These are phyloP conservation scores for Lactifluus hygrophoroides DNA, from an alignment of 768 basidiomycete genomes.

Conservation along the genomic window DNA sequence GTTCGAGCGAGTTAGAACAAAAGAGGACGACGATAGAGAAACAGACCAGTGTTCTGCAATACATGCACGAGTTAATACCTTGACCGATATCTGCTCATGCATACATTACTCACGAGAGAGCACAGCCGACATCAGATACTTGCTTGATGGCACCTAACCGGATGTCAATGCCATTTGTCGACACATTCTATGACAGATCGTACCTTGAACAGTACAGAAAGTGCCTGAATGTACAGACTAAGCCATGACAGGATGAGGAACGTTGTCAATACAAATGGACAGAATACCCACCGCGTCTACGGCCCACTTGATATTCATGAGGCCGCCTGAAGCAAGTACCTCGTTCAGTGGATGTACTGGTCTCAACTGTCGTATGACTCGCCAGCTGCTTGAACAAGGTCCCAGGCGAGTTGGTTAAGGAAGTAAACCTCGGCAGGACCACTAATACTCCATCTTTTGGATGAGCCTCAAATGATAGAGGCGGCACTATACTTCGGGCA, in stretches of 20 bases:
- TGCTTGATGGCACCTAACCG: neutral
- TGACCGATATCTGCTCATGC: too few relatives aligned
- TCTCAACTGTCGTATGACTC: neutral
- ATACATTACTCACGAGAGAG: neutral
- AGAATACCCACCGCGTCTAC: constrained; percentile 24
- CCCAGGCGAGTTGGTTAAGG: constrained; percentile 22
- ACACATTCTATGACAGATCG: neutral
- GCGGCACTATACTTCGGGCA: neutral
- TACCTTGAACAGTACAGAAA: neutral
- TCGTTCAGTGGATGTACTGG: neutral
- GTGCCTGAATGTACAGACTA: neutral
- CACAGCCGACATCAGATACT: neutral
- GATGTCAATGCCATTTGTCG: neutral
- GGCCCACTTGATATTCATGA: constrained; percentile 32
- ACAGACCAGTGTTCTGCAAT: neutral
- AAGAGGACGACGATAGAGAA: neutral
- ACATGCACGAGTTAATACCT: neutral
- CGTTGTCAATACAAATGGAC: neutral
- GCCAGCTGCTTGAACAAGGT: constrained; percentile 25
- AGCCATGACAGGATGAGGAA: neutral
- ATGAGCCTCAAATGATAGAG: neutral
- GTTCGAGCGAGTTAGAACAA: neutral
- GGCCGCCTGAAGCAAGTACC: constrained; percentile 24
- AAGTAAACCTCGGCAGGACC: constrained; percentile 34
- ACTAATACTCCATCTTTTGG: neutral